These are phyloP conservation scores for Claviceps sp. DNA, from an alignment of 2,329 filamentous ascomycete genomes.

Conservation along the genomic window DNA sequence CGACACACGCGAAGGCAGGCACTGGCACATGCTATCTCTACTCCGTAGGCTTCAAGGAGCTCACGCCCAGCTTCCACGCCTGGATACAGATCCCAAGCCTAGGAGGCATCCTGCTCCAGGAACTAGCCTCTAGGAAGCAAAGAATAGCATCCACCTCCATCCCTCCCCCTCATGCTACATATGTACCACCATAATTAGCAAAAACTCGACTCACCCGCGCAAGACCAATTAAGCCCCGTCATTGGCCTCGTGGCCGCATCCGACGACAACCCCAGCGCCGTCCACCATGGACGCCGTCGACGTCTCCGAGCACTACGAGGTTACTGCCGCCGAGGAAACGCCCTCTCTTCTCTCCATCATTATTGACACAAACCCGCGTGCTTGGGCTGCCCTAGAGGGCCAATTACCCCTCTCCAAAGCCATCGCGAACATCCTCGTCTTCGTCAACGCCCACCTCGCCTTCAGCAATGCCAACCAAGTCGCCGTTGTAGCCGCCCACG, in stretches of 20 bases:
- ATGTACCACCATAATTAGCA: not conserved
- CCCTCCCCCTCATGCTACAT: too few species aligned
- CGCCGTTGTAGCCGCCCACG: constrained; percentile 80
- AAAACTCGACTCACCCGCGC: not conserved
- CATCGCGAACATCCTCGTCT: constrained; percentile 81
- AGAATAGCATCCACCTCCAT: too few species aligned
- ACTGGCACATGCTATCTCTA: too few species aligned
- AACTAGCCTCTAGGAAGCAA: too few species aligned
- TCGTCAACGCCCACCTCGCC: constrained; percentile 91
- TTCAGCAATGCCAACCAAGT: constrained; percentile 91
- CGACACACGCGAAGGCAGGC: too few species aligned
- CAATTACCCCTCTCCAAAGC: constrained; percentile 71
- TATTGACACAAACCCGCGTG: constrained; percentile 91
- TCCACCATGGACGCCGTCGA: constrained; percentile 39
- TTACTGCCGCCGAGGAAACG: constrained; percentile 38
- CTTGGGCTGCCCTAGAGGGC: constrained; percentile 68
- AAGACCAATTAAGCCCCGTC: not conserved
- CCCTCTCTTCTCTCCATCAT: constrained; percentile 83
- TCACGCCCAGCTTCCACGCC: too few species aligned
- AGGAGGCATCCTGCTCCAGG: too few species aligned
- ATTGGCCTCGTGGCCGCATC: constrained; percentile 21
- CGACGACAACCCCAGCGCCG: constrained; percentile 7
- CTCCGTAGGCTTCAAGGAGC: too few species aligned
- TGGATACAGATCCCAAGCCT: too few species aligned
- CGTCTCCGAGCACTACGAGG: constrained; percentile 47